Evolutionary conservation across 2,329 filamentous ascomycete species (phyloP).

Genomic region (Thielaviopsis euricoi): DNA sequence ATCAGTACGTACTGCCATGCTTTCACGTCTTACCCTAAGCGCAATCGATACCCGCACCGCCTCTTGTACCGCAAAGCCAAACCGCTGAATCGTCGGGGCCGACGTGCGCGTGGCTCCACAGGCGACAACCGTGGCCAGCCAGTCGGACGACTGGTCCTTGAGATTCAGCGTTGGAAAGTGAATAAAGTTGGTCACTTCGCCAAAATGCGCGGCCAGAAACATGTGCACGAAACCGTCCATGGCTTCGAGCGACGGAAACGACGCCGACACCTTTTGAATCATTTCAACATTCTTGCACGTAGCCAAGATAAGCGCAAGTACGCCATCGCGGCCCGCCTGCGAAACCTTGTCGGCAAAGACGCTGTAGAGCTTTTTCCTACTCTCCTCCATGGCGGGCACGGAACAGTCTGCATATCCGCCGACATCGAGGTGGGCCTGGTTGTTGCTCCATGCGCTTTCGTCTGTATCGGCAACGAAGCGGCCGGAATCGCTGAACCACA

Average conservation of each 20-base stretch:
- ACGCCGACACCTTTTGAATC: slow-evolving; percentile 36
- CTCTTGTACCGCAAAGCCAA: slow-evolving; percentile 40
- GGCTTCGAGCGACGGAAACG: slow-evolving; percentile 44
- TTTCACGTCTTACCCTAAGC: slow-evolving; percentile 15
- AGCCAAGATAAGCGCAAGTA: slow-evolving; percentile 46
- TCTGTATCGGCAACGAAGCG: slow-evolving; percentile 19
- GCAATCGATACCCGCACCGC: slow-evolving; percentile 25
- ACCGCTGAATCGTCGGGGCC: slow-evolving; percentile 39
- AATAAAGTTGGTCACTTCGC: slow-evolving; percentile 42
- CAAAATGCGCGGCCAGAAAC: slow-evolving; percentile 38
- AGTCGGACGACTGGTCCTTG: slow-evolving; percentile 38
- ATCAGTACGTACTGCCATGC: background rate
- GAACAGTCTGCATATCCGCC: background rate
- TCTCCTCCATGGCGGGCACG: slow-evolving; percentile 23
- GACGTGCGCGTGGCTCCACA: slow-evolving; percentile 44
- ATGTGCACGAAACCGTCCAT: slow-evolving; percentile 45
- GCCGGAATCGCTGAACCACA: slow-evolving; percentile 5
- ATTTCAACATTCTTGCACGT: slow-evolving; percentile 35
- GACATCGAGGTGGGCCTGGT: slow-evolving; percentile 26
- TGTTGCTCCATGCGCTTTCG: slow-evolving; percentile 26
- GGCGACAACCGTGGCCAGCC: slow-evolving; percentile 41
- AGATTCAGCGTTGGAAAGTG: slow-evolving; percentile 44
- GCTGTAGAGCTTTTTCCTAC: slow-evolving; percentile 22
- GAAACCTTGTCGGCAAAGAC: slow-evolving; percentile 29
- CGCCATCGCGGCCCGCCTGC: slow-evolving; percentile 37